Conservation (phyloP, 2,329 filamentous ascomycete species). For the Dendrostoma leiphaemia region DNA sequence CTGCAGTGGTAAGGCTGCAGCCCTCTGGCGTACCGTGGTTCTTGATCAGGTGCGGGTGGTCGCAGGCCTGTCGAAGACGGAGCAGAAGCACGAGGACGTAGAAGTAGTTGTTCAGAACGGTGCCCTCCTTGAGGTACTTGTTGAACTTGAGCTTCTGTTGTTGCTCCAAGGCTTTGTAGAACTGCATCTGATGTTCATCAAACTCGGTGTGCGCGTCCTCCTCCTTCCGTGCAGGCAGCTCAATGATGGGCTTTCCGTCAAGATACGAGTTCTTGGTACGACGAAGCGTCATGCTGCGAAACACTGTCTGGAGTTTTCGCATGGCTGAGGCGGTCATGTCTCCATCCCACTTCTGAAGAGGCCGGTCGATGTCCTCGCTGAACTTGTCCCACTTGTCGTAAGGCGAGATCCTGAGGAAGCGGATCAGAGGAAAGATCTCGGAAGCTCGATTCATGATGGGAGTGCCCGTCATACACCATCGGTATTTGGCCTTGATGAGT, state of each 20-base stretch:
- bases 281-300: conserved; percentile 75
- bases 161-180: conserved; percentile 47
- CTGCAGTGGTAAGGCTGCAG: conserved; percentile 22
- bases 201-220: conserved; percentile 61
- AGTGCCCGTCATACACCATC: conserved; percentile 16
- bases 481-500: not conserved
- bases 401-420: conserved; percentile 31
- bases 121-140: conserved; percentile 24
- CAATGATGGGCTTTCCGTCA: conserved; percentile 71
- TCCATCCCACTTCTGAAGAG: conserved; percentile 8
- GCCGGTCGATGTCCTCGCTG: conserved; percentile 31
- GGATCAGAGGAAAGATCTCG: conserved; percentile 22
- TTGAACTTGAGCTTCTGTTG: conserved; percentile 27
- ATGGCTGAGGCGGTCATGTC: not conserved
- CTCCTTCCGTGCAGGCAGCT: conserved; percentile 61
- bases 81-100: conserved; percentile 74
- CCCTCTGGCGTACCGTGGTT: conserved; percentile 29
- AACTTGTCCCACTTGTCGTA: conserved; percentile 23
- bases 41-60: conserved; percentile 65
- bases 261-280: conserved; percentile 74
- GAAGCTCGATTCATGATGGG: conserved; percentile 13
- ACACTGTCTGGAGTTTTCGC: conserved; percentile 48
- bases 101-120: conserved; percentile 57
- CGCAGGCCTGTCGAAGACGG: conserved; percentile 74
- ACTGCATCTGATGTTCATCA: conserved; percentile 56